These are phyloP conservation scores for Cordyceps pruinosa DNA, from an alignment of 2,329 filamentous ascomycete genomes.

Conservation along the genomic window DNA sequence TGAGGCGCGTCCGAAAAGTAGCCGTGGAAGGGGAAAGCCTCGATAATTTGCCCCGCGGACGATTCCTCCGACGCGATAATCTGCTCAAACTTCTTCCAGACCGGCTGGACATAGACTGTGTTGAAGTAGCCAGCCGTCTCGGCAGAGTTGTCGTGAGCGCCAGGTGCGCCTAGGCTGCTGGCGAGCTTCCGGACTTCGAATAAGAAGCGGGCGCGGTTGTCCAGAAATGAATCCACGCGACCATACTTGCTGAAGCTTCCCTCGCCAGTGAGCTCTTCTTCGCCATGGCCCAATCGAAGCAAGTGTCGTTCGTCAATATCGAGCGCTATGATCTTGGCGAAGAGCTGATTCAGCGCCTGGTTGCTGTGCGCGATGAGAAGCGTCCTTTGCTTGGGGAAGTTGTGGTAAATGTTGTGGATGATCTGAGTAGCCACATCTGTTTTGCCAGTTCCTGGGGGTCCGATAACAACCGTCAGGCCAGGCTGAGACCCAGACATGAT, in stretches of 20 bases:
- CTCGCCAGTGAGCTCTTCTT: slow-evolving; percentile 85
- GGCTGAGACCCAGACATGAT: slow-evolving; percentile 92
- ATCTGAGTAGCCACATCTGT: slow-evolving; percentile 99
- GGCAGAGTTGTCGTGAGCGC: slow-evolving; percentile 91
- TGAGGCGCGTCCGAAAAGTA: slow-evolving; percentile 88
- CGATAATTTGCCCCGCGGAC: slow-evolving; percentile 55
- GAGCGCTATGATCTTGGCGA: slow-evolving; percentile 93
- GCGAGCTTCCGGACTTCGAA: slow-evolving; percentile 82
- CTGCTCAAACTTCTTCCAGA: slow-evolving; percentile 76
- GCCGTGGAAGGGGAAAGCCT: slow-evolving; percentile 76
- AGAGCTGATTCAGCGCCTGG: slow-evolving; percentile 93
- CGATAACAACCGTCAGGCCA: slow-evolving; percentile 87
- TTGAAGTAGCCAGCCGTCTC: slow-evolving; percentile 98
- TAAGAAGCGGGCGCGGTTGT: slow-evolving; percentile 73
- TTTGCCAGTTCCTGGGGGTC: slow-evolving; percentile 93
- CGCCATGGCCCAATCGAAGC: slow-evolving; percentile 84
- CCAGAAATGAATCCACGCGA: slow-evolving; percentile 88
- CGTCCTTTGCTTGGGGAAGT: slow-evolving; percentile 88
- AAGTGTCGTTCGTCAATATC: slow-evolving; percentile 95
- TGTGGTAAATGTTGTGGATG: slow-evolving; percentile 98
- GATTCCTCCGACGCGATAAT: slow-evolving; percentile 47
- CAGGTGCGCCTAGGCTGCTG: slow-evolving; percentile 74
- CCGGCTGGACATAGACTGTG: slow-evolving; percentile 79
- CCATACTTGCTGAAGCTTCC: slow-evolving; percentile 90
- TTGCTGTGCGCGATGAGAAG: slow-evolving; percentile 94